Conservation (phyloP, 2,329 filamentous ascomycete genomes). For the Cladosporium sp. region DNA sequence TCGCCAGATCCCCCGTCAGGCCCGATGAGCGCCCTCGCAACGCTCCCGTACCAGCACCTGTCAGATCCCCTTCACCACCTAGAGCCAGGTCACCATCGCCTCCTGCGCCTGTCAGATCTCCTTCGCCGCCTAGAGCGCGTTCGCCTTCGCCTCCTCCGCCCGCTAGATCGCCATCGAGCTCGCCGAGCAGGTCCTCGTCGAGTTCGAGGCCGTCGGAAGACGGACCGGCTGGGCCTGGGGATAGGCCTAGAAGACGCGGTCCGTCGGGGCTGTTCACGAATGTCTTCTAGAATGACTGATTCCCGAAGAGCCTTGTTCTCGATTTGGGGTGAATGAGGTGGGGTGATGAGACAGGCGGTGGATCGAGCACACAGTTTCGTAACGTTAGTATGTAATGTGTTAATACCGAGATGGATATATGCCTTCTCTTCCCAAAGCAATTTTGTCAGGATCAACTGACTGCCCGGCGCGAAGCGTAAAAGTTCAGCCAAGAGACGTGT, state of each 20-base stretch:
- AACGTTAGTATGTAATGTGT: too few species aligned
- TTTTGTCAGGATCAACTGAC: too few species aligned
- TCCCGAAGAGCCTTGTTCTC: too few species aligned
- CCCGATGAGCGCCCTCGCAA: neutral
- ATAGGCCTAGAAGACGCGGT: neutral
- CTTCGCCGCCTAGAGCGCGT: neutral
- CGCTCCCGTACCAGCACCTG: neutral
- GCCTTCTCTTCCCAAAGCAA: too few species aligned
- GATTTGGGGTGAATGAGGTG: too few species aligned
- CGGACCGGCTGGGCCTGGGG: neutral
- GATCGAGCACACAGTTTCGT: too few species aligned
- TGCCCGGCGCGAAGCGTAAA: too few species aligned
- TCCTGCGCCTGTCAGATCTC: neutral
- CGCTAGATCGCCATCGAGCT: neutral
- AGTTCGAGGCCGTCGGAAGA: neutral
- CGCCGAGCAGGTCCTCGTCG: neutral
- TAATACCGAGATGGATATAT: too few species aligned
- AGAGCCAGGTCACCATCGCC: neutral
- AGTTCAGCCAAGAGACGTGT: too few species aligned
- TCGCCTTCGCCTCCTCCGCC: neutral
- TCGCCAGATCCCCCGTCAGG: neutral
- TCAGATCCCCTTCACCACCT: neutral
- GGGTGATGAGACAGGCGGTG: too few species aligned
- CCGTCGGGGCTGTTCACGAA: slow-evolving; percentile 2
- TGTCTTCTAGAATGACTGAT: neutral